Conservation (phyloP, 1,284 basidiomycete genomes). For the Cutaneotrichosporon mucoides region DNA sequence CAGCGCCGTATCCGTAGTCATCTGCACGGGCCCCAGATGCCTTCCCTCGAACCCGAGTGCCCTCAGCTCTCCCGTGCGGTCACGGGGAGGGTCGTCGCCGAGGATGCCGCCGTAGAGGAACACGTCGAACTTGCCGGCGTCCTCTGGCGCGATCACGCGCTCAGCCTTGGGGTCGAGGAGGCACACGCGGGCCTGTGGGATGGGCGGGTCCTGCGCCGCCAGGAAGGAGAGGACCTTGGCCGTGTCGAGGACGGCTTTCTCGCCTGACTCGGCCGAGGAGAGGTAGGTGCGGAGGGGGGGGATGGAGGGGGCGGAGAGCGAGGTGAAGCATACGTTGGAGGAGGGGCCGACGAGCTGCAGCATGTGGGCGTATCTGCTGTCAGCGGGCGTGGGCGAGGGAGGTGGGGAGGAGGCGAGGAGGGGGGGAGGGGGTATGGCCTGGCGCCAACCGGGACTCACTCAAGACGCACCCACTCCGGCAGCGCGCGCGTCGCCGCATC, state of each 20-base stretch:
- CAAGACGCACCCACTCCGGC: conserved; percentile 83
- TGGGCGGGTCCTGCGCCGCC: conserved; percentile 46
- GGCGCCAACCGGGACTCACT: conserved; percentile 53
- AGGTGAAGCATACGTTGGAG: conserved; percentile 72
- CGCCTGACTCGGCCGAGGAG: conserved; percentile 19
- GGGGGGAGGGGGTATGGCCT: no score
- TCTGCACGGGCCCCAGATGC: conserved; percentile 79
- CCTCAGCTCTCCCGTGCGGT: conserved; percentile 74
- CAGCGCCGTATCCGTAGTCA: conserved; percentile 97
- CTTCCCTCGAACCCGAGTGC: conserved; percentile 78
- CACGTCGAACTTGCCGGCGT: conserved; percentile 70
- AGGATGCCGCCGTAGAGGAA: conserved; percentile 72
- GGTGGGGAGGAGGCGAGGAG: no score
- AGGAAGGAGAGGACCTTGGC: conserved; percentile 66
- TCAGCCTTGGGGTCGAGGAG: conserved; percentile 82
- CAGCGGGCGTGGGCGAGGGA: no score
- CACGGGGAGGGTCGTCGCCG: conserved; percentile 48
- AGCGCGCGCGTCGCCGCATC: conserved; percentile 62
- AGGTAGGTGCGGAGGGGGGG: conserved; percentile 57
- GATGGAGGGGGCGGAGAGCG: conserved; percentile 68
- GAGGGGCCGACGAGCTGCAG: conserved; percentile 63
- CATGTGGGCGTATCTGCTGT: conserved; percentile 62
- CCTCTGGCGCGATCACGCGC: conserved; percentile 63
- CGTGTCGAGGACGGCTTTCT: conserved; percentile 58
- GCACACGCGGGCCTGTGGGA: conserved; percentile 65